Evolutionary conservation across 768 basidiomycete genomes (phyloP).

Genomic region (Podaxis carcinomalis): DNA sequence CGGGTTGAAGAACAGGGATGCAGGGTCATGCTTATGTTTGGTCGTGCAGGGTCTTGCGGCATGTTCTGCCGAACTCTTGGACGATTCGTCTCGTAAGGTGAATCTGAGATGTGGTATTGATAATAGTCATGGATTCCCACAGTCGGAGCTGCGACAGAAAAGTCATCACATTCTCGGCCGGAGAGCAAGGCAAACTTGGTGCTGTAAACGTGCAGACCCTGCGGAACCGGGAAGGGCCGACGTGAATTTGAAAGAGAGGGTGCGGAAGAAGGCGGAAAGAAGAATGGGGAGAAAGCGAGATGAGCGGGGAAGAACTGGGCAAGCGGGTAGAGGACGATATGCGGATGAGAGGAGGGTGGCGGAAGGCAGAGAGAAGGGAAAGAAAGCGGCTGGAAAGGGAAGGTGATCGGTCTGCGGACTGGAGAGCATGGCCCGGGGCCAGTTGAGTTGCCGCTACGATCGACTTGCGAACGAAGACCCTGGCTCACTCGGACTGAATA

Average conservation of each 20-base stretch:
- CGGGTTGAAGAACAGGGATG: not conserved
- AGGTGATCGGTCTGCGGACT: slow-evolving; percentile 6
- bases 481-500: slow-evolving; percentile 11
- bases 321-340: slow-evolving; percentile 14
- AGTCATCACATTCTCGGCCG: slow-evolving; percentile 17
- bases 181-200: slow-evolving; percentile 1
- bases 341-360: slow-evolving; percentile 17
- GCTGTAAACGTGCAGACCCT: not conserved
- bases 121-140: slow-evolving; percentile 15
- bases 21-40: slow-evolving; percentile 7
- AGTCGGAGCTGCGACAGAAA: slow-evolving; percentile 16
- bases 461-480: slow-evolving; percentile 8
- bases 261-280: slow-evolving; percentile 10
- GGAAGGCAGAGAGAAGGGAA: slow-evolving; percentile 16
- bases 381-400: slow-evolving; percentile 4
- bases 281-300: slow-evolving; percentile 1
- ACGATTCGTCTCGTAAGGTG: slow-evolving; percentile 7
- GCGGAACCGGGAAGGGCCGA: slow-evolving; percentile 4
- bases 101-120: slow-evolving; percentile 17
- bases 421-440: slow-evolving; percentile 2
- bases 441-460: slow-evolving; percentile 13
- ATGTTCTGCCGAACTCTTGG: slow-evolving; percentile 5
- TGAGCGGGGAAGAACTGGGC: slow-evolving; percentile 2
- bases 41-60: slow-evolving; percentile 12
- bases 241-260: not conserved